Percentiles rank a stretch among this genome's conserved stretches.
Conservation (phyloP, 345 rosid species). For the Gossypioides kirkii region DNA sequence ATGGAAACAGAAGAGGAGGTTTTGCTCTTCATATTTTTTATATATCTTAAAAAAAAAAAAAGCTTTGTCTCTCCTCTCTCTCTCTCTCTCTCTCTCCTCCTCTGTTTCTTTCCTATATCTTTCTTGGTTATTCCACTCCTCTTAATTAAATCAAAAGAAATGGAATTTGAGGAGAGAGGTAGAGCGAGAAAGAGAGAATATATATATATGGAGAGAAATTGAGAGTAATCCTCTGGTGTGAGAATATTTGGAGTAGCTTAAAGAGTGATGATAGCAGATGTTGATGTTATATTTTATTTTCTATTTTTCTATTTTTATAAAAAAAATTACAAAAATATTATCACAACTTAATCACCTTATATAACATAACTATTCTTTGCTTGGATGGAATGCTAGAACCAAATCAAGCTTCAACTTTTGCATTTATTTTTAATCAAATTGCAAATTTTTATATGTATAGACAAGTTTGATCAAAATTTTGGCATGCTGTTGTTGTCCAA, state of each 20-base stretch:
- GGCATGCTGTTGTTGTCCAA: slow-evolving; percentile 14
- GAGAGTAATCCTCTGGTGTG: slow-evolving; percentile 46
- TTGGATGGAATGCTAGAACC: slow-evolving; percentile 24
- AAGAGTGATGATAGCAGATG: slow-evolving; percentile 40
- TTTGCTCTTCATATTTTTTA: slow-evolving; percentile 34
- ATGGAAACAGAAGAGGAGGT: slow-evolving; percentile 56
- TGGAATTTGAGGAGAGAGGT: slow-evolving; percentile 44
- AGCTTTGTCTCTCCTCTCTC: slow-evolving; percentile 22
- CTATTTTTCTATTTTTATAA: neutral
- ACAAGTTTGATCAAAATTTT: slow-evolving; percentile 1
- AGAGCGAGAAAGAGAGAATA: slow-evolving; percentile 21
- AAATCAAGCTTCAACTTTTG: slow-evolving; percentile 15
- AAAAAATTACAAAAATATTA: neutral
- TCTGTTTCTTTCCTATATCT: slow-evolving; percentile 33
- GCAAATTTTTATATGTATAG: neutral
- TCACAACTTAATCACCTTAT: neutral
- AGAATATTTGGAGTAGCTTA: slow-evolving; percentile 64
- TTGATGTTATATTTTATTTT: slow-evolving; percentile 20
- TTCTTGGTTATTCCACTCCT: slow-evolving; percentile 57
- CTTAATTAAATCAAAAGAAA: slow-evolving; percentile 50
- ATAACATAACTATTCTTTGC: slow-evolving; percentile 36
- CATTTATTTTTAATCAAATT: neutral
- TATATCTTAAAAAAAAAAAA: neutral
- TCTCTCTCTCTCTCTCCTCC: slow-evolving; percentile 24
- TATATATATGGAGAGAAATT: slow-evolving; percentile 17